These are phyloP conservation scores for Combretum micranthum DNA, from an alignment of 345 rosid species.

Conservation along the genomic window DNA sequence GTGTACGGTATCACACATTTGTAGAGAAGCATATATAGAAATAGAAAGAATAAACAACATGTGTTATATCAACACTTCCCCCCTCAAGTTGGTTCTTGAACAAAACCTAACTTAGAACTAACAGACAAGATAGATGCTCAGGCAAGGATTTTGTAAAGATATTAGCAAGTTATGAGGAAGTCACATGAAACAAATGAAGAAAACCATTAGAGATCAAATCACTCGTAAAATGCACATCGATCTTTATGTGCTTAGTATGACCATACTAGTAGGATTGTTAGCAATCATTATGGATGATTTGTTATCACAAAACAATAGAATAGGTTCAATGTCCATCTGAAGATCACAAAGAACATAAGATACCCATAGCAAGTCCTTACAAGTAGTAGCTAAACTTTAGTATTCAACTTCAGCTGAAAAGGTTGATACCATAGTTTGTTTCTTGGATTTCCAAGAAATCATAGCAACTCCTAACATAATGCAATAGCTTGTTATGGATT, in stretches of 20 bases:
- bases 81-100: not conserved
- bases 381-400: not conserved
- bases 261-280: not conserved
- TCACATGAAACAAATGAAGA: not conserved
- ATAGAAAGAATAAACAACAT: too few species aligned
- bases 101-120: not conserved
- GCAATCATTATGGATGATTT: not conserved
- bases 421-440: not conserved
- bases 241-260: not conserved
- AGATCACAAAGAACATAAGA: not conserved
- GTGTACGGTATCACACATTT: too few species aligned
- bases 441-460: not conserved
- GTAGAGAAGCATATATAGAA: too few species aligned
- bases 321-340: not conserved
- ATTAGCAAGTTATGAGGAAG: not conserved
- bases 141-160: not conserved
- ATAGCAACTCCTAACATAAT: not conserved
- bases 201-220: not conserved
- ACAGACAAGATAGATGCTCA: not conserved
- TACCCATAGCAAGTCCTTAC: not conserved
- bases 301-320: not conserved
- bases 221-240: not conserved
- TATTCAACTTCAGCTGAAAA: not conserved
- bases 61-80: too few species aligned
- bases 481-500: not conserved